Evolutionary conservation across 257 asterid species (phyloP).

Genomic region (Salvia splendens): DNA sequence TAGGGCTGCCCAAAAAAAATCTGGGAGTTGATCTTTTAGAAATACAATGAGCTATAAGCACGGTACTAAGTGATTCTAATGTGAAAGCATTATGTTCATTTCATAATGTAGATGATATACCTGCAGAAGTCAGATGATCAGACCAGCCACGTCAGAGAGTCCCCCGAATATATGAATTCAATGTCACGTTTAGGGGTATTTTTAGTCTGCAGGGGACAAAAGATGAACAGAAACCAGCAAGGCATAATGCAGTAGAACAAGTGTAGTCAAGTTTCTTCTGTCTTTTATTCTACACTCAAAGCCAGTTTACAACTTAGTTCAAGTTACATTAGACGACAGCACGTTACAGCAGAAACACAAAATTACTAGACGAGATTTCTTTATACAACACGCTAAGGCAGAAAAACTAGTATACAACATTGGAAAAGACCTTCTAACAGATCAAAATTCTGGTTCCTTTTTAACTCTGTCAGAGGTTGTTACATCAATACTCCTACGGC

Average conservation of each 20-base stretch:
- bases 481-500: slow-evolving; percentile 56
- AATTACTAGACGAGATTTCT: slow-evolving; percentile 21
- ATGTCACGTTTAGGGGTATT: background rate
- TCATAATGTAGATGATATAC: no score
- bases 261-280: background rate
- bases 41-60: no score
- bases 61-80: no score
- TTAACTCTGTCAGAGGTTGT: slow-evolving; percentile 25
- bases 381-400: slow-evolving; percentile 19
- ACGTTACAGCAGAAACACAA: slow-evolving; percentile 16
- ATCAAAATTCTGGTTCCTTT: slow-evolving; percentile 20
- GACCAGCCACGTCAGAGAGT: background rate
- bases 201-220: background rate
- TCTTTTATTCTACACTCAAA: slow-evolving; percentile 16
- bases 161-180: background rate
- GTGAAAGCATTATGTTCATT: no score
- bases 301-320: slow-evolving; percentile 30
- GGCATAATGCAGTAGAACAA: slow-evolving; percentile 4
- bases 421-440: slow-evolving; percentile 17
- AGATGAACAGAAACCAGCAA: background rate
- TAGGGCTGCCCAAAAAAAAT: background rate
- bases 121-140: background rate
- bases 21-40: background rate
- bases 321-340: slow-evolving; percentile 19
- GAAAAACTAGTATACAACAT: slow-evolving; percentile 11